Base-by-base conservation (phyloP, 495 filamentous ascomycete genomes). In the Penicillium manginii region DNA sequence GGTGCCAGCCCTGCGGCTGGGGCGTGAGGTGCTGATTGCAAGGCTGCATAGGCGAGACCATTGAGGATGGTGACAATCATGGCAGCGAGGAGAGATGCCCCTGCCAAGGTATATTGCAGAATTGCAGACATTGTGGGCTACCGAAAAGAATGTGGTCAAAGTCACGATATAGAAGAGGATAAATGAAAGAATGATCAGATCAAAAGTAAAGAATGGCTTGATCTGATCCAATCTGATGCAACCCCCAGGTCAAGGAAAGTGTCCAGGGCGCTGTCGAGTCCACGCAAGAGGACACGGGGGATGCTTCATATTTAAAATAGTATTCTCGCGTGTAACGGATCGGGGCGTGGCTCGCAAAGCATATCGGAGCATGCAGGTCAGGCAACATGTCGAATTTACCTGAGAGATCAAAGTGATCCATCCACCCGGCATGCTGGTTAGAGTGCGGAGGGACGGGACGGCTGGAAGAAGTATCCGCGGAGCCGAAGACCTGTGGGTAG, bases 11-110 rank as follows among this genome's bases (percentile, higher is more conserved):
- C 72, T 7, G 66, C 59, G 9, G 62, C 43, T 8, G 55, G 53
- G 8, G 55, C 59, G 35, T 54, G 54, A 2, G 61, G 56, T 7
- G 62, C 58, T 23, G 63, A 59, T 52, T 64, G 58, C 22, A 66
- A 66, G 18, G 54, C 61, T 1, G 63, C 65, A 54, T 68, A 76
- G 21, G 62, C 71, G n/a, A 77, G 42, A 32, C 70, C 73, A 61
- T 73, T 67, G 35, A 76, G 58, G 29, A 80, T 60, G 1, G 70
- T 74, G 19, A 59, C 60, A 42, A 71, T 60, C 31, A 73, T 59
- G 7, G 71, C 69, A 18, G 56, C 64, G 17, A 70, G 42, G 5
- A 73, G 49, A 5, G 69, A 66, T 43, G 60, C 58, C 29, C 55
- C 69, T 23, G 71, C 73, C 42, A 77, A 26, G 12, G 59, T 48